Evolutionary conservation across 139 green algal species (phyloP).

Genomic region (Parachlorella kessleri): DNA sequence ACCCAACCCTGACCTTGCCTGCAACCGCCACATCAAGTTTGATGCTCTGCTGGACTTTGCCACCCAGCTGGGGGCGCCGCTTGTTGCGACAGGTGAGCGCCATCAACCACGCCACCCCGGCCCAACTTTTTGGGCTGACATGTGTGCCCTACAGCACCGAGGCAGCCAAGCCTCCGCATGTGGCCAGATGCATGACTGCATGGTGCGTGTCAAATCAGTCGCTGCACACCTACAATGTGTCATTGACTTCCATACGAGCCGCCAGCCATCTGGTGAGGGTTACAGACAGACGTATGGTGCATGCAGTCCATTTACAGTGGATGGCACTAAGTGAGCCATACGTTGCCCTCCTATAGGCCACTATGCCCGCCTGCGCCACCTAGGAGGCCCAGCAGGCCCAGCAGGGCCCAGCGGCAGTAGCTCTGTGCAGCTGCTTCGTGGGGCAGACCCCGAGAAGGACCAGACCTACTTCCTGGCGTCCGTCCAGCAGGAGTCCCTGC

Average conservation of each 20-base stretch:
- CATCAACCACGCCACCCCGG: no score
- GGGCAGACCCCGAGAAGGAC: constrained; percentile 68
- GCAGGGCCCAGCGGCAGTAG: neutral
- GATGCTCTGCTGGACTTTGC: constrained; percentile 60
- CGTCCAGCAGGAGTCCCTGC: constrained; percentile 45
- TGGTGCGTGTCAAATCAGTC: no score
- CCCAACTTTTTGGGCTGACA: no score
- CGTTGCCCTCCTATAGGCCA: constrained; percentile 84
- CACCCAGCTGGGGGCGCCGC: constrained; percentile 40
- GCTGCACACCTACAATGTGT: no score
- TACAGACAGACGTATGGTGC: no score
- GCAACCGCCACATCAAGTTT: constrained; percentile 91
- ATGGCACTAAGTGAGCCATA: no score
- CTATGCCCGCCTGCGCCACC: constrained; percentile 61
- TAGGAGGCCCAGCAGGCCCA: neutral
- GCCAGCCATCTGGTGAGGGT: no score
- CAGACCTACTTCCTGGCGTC: constrained; percentile 83
- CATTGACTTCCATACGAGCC: no score
- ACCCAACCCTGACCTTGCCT: constrained; percentile 87
- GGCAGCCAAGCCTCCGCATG: no score
- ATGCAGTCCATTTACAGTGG: no score
- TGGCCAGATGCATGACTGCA: no score
- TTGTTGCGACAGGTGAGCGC: neutral
- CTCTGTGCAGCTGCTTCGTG: constrained; percentile 51
- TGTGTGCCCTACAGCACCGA: no score